These are phyloP conservation scores for Ramichloridium luteum DNA, from an alignment of 2,329 filamentous ascomycete species.

Conservation along the genomic window DNA sequence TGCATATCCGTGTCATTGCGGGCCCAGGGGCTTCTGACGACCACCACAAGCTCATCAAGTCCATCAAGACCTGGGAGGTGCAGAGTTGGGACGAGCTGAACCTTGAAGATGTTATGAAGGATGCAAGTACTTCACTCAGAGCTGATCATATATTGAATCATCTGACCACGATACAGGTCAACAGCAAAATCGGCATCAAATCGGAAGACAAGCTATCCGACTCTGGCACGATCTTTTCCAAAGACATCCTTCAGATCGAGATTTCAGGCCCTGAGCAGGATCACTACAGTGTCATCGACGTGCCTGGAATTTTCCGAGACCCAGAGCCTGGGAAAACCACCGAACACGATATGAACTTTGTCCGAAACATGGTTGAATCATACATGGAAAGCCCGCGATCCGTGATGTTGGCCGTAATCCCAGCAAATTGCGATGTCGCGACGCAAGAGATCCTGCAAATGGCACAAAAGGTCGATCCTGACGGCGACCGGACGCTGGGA, in stretches of 20 bases:
- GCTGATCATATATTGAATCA: too few species aligned
- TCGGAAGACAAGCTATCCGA: neutral
- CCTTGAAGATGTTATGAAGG: neutral
- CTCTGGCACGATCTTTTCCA: conserved; percentile 15
- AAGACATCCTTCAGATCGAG: conserved; percentile 20
- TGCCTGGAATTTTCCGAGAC: conserved; percentile 24
- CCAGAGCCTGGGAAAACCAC: conserved; percentile 25
- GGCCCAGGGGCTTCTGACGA: conserved; percentile 1
- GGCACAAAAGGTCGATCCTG: conserved; percentile 25
- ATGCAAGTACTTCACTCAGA: too few species aligned
- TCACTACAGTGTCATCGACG: conserved; percentile 22
- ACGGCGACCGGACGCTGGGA: conserved; percentile 25
- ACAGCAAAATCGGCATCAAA: neutral
- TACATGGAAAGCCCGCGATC: conserved; percentile 31
- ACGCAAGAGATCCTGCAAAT: conserved; percentile 36
- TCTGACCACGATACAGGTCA: neutral
- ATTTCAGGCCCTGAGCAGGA: conserved; percentile 18
- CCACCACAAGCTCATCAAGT: conserved; percentile 1
- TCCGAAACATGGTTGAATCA: conserved; percentile 27
- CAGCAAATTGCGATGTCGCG: conserved; percentile 33
- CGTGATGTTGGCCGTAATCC: conserved; percentile 34
- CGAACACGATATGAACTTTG: conserved; percentile 27
- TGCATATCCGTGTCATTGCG: neutral
- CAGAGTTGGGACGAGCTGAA: neutral
- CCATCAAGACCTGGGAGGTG: neutral